Percentiles rank a stretch among this genome's conserved stretches.
Conservation (phyloP, 2,329 filamentous ascomycete genomes). For the Akanthomyces muscarius region DNA sequence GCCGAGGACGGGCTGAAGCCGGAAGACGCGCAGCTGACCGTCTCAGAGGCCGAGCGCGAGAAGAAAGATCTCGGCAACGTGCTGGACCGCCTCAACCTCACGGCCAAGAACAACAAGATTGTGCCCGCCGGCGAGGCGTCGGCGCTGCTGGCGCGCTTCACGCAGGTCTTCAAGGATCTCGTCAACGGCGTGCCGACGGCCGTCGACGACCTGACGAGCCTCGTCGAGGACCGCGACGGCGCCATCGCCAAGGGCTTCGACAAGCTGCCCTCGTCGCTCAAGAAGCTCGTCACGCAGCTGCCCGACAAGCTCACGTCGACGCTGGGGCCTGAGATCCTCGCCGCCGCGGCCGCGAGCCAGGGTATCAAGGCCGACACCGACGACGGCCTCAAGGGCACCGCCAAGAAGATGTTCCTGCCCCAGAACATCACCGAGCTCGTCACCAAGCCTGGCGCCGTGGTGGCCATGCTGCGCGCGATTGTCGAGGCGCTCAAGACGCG, state of each 20-base stretch:
- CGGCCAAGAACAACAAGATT: constrained; percentile 78
- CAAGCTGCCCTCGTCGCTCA: constrained; percentile 70
- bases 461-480: constrained; percentile 82
- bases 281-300: constrained; percentile 81
- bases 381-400: constrained; percentile 56
- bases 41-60: constrained; percentile 45
- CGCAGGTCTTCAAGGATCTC: constrained; percentile 84
- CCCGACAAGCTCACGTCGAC: constrained; percentile 75
- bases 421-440: constrained; percentile 74
- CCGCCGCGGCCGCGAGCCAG: constrained; percentile 71
- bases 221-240: constrained; percentile 59
- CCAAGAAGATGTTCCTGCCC: constrained; percentile 64
- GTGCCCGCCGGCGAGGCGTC: constrained; percentile 78
- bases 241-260: constrained; percentile 58
- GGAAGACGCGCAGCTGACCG: constrained; percentile 24
- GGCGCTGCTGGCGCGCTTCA: constrained; percentile 78
- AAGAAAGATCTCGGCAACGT: constrained; percentile 72
- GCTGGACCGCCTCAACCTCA: constrained; percentile 79
- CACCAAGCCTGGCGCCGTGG: constrained; percentile 81
- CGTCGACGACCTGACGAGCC: constrained; percentile 73
- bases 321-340: constrained; percentile 77
- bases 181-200: constrained; percentile 91
- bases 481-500: constrained; percentile 80
- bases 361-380: constrained; percentile 55
- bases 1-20: constrained; percentile 32